Evolutionary conservation across 345 rosid species (phyloP).

Genomic region (Murraya koenigii): DNA sequence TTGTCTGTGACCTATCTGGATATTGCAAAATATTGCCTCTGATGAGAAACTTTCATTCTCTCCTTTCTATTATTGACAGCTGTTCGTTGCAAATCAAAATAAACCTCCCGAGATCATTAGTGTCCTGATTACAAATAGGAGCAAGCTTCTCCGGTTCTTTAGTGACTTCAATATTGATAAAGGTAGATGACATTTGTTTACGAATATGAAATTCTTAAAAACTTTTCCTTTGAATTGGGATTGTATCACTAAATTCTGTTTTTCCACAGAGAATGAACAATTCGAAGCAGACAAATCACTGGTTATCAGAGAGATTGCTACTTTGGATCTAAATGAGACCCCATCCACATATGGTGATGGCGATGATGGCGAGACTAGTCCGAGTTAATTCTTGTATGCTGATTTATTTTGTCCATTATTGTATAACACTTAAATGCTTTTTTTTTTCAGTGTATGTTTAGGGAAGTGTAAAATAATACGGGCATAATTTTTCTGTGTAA

Average conservation of each 20-base stretch:
- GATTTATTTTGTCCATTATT: background rate
- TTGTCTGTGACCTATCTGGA: background rate
- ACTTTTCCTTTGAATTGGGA: background rate
- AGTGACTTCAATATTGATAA: conserved; percentile 43
- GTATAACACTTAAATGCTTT: background rate
- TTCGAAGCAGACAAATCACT: conserved; percentile 14
- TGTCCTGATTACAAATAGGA: conserved; percentile 42
- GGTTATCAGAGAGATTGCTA: conserved; percentile 6
- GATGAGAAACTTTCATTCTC: background rate
- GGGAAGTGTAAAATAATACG: background rate
- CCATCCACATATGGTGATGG: background rate
- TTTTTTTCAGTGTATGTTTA: background rate
- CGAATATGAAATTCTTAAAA: background rate
- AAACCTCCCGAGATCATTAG: conserved; percentile 44
- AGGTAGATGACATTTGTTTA: conserved; percentile 28
- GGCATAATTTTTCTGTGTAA: background rate
- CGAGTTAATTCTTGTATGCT: background rate
- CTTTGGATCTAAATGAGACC: background rate
- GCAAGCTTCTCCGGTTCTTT: conserved; percentile 51
- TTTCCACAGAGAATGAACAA: conserved; percentile 10
- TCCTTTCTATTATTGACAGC: conserved; percentile 19
- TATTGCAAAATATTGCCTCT: background rate
- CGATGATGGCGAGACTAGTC: background rate
- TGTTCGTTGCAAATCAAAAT: conserved; percentile 53
- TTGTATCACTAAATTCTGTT: background rate